phyloP scores from a whole-genome alignment of 2,329 filamentous ascomycete genomes.

The Chrysosporium queenslandicum region DNA sequence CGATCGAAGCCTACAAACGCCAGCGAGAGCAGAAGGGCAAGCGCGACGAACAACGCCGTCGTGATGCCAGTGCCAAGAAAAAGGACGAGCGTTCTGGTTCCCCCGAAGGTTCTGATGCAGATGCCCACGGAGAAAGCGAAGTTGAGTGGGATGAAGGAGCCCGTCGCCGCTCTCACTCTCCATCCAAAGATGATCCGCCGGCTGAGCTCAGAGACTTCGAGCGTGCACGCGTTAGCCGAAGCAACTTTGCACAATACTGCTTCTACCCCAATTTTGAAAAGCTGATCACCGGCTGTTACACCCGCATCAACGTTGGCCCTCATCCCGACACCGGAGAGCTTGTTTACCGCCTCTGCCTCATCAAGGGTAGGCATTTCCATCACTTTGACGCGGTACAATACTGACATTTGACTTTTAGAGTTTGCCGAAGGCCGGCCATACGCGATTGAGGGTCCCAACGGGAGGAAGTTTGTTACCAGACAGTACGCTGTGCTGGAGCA shows the following conservation, averaged over 20 bases:
- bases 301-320: slow-evolving; percentile 70
- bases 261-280: slow-evolving; percentile 86
- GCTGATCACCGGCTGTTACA: slow-evolving; percentile 72
- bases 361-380: slow-evolving; percentile 56
- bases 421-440: slow-evolving; percentile 75
- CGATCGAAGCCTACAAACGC: slow-evolving; percentile 61
- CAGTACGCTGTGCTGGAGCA: slow-evolving; percentile 74
- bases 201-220: slow-evolving; percentile 74
- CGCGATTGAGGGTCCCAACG: slow-evolving; percentile 62
- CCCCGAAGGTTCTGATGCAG: slow-evolving; percentile 51
- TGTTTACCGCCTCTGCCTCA: slow-evolving; percentile 76
- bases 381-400: slow-evolving; percentile 8
- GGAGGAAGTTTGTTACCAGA: slow-evolving; percentile 70
- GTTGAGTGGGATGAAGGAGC: slow-evolving; percentile 61
- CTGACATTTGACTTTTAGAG: slow-evolving; percentile 39
- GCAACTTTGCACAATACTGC: slow-evolving; percentile 80
- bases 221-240: slow-evolving; percentile 70
- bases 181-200: slow-evolving; percentile 55
- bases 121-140: slow-evolving; percentile 65
- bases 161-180: slow-evolving; percentile 41
- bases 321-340: slow-evolving; percentile 62
- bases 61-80: slow-evolving; percentile 30
- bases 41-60: slow-evolving; percentile 39
- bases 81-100: slow-evolving; percentile 55
- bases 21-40: slow-evolving; percentile 51